A percentile compares a stretch with the other conserved stretches of the same genome.
Conservation (phyloP, 2,329 filamentous ascomycete genomes). For the Apiospora aurea region DNA sequence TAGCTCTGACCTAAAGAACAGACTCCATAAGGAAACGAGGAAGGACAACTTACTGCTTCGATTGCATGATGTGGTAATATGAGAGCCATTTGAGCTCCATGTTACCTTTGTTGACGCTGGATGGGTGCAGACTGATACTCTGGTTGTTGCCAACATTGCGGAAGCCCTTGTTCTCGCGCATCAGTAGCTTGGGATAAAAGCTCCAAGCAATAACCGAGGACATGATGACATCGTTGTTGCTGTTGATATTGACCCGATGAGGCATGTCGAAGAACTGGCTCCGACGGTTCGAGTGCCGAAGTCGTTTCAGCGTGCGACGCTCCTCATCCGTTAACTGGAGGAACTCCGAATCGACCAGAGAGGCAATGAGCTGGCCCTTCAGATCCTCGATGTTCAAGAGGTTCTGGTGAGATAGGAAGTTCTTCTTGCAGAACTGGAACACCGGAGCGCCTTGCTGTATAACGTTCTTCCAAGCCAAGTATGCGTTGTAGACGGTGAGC, state of each 20-base stretch:
- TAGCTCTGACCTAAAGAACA: constrained; percentile 34
- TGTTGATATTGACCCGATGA: constrained; percentile 75
- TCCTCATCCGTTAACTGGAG: constrained; percentile 78
- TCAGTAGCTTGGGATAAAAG: constrained; percentile 93
- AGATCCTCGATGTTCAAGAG: constrained; percentile 93
- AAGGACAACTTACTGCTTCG: constrained; percentile 66
- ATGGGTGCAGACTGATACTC: constrained; percentile 83
- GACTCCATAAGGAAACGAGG: constrained; percentile 30
- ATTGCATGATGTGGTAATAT: constrained; percentile 98
- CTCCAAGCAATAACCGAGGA: constrained; percentile 89
- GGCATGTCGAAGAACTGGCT: constrained; percentile 85
- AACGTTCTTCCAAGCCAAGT: constrained; percentile 84
- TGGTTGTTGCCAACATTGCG: constrained; percentile 95
- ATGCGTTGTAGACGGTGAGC: constrained; percentile 92
- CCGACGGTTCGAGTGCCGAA: constrained; percentile 71
- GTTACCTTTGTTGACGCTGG: constrained; percentile 83
- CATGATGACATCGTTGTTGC: constrained; percentile 79
- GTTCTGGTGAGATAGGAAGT: constrained; percentile 89
- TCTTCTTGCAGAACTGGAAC: constrained; percentile 91
- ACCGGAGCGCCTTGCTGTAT: constrained; percentile 79
- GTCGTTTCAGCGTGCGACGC: constrained; percentile 70
- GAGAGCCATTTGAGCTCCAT: constrained; percentile 80
- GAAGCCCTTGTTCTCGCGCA: constrained; percentile 82
- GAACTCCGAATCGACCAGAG: constrained; percentile 85
- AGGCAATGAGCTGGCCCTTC: constrained; percentile 87